Base-by-base conservation (phyloP, 108 stramenopile species). In the Parmales sp. region DNA sequence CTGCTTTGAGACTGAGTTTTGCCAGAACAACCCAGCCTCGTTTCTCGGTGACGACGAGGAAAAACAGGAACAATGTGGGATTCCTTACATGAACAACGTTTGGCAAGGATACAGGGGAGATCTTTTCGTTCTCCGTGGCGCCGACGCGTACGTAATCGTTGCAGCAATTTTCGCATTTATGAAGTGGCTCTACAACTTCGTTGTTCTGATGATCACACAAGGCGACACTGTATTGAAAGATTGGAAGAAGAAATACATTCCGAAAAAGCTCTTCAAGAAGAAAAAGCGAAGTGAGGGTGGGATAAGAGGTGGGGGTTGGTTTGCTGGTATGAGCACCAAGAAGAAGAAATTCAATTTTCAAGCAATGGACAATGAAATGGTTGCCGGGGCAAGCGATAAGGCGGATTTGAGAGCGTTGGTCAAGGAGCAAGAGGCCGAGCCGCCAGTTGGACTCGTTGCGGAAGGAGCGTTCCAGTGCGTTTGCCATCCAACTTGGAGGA, bases 381-480 rank as follows among this genome's bases (percentile, higher is more conserved):
- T n/a, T n/a, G n/a, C n/a, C n/a, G n/a, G n/a, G n/a, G n/a, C n/a
- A n/a, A n/a, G n/a, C n/a, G n/a, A 60, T 28, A 60, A 11, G 54
- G 54, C 54, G 31, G 54, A 11, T 13, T 13, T 60, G 54, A 34
- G 29, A 28, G 54, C 29, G 31, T 60, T 60, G 16, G 31, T 34
- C 31, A 28, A 60, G 54, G 36, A 34, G 54, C 54, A 28, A 6
- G 54, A 60, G n/a, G n/a, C 49, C 46, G 54, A 60, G 54, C 54
- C 54, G 2, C 54, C 54, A 28, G 31, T 34, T 28, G 54, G 54
- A 28, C 29, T 60, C 31, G 31, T 60, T 16, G 54, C 54, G 2
- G 54, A 60, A 20, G 54, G 54, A 13, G 13, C 54, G 8, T 60
- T 60, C 54, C 29, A 60, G 54, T 60, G 54, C 31, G 29, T 34